Conservation (phyloP, 257 asterid species). For the Eustoma russellianum region DNA sequence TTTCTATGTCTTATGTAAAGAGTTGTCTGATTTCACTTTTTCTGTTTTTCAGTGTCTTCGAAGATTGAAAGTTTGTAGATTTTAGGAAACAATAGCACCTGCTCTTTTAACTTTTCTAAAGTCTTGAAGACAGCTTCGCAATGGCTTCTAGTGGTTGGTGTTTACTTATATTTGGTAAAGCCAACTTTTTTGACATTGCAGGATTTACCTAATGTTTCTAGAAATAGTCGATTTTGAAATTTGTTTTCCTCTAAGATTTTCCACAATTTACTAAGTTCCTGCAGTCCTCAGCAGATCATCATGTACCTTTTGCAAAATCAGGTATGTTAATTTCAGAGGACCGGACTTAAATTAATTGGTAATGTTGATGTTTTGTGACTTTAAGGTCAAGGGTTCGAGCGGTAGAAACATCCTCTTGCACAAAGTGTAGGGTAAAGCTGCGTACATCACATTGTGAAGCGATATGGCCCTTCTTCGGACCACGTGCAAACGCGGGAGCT, state of each 20-base stretch:
- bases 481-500: too few relatives aligned
- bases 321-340: too few relatives aligned
- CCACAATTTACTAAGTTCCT: constrained; percentile 4
- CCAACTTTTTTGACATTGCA: constrained; percentile 5
- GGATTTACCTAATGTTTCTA: constrained; percentile 23
- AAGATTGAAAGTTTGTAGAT: constrained; percentile 14
- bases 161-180: constrained; percentile 7
- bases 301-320: too few relatives aligned
- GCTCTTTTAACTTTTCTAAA: constrained; percentile 18
- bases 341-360: too few relatives aligned
- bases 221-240: constrained; percentile 20
- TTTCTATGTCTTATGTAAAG: neutral
- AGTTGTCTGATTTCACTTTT: constrained; percentile 6
- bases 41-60: constrained; percentile 13
- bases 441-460: too few relatives aligned
- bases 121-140: constrained; percentile 31
- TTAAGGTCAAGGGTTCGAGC: too few relatives aligned
- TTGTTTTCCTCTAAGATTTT: constrained; percentile 11
- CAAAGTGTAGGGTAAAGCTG: too few relatives aligned
- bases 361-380: too few relatives aligned
- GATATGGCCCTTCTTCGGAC: too few relatives aligned
- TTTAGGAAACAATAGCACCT: constrained; percentile 15
- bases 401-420: too few relatives aligned
- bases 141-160: constrained; percentile 19
- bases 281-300: neutral